Percentiles rank a stretch among this genome's conserved stretches.
Evolutionary conservation across 1,284 basidiomycete genomes (phyloP).

Genomic region (Sparassis latifolia): DNA sequence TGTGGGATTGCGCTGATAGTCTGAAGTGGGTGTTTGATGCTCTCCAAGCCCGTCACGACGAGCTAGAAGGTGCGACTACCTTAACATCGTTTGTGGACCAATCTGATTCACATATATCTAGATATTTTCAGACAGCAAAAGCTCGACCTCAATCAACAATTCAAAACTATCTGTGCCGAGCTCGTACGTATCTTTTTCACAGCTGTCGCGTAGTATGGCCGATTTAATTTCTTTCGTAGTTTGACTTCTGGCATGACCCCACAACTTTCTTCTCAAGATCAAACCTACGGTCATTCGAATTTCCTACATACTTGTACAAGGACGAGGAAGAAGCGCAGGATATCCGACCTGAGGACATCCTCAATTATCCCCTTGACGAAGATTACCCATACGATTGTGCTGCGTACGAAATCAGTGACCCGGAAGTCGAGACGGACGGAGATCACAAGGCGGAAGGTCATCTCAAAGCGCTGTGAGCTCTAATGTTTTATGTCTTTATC

Average conservation of each 20-base stretch:
- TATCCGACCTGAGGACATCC: constrained; percentile 3
- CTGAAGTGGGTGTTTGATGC: constrained; percentile 18
- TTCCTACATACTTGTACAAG: constrained; percentile 2
- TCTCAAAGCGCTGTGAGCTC: constrained; percentile 1
- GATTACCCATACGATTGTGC: constrained; percentile 7
- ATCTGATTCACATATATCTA: background rate
- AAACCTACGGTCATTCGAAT: constrained; percentile 9
- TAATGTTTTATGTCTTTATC: background rate
- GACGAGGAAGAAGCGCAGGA: constrained; percentile 4
- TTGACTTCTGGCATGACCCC: constrained; percentile 16
- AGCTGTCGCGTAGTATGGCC: background rate
- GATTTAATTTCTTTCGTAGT: constrained; percentile 4
- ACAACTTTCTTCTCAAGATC: constrained; percentile 12
- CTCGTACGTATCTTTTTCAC: background rate
- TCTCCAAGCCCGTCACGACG: constrained; percentile 12
- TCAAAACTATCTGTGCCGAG: constrained; percentile 13
- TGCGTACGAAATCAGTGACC: background rate
- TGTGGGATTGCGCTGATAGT: constrained; percentile 17
- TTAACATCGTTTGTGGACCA: background rate
- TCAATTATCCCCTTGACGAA: constrained; percentile 15
- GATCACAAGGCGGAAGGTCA: background rate
- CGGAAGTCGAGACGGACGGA: background rate
- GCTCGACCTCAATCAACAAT: constrained; percentile 11
- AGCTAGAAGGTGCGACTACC: constrained; percentile 14
- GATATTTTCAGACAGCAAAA: constrained; percentile 18